Conservation (phyloP, 2,329 filamentous ascomycete species). For the Aspergillus transmontanensis region DNA sequence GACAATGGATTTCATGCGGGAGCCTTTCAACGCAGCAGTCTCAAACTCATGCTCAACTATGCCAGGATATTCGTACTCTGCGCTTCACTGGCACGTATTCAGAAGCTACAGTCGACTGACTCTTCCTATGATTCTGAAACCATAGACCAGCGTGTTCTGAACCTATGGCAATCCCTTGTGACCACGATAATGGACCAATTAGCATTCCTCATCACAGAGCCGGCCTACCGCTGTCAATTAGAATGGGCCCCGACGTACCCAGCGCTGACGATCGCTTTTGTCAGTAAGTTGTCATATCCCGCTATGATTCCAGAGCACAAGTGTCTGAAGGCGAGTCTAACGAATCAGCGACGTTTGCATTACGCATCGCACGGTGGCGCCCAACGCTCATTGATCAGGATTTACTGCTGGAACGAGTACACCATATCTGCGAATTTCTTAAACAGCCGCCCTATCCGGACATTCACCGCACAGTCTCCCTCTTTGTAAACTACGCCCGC, state of each 20-base stretch:
- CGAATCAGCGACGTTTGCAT: slow-evolving; percentile 34
- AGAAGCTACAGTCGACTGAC: slow-evolving; percentile 31
- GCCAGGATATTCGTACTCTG: slow-evolving; percentile 37
- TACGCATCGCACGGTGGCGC: slow-evolving; percentile 38
- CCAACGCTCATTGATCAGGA: slow-evolving; percentile 35
- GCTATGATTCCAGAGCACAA: background rate
- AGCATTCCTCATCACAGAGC: slow-evolving; percentile 34
- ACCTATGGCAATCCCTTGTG: slow-evolving; percentile 36
- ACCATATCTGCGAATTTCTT: slow-evolving; percentile 37
- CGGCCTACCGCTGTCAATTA: slow-evolving; percentile 36
- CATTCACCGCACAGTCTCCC: slow-evolving; percentile 41
- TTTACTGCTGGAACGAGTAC: slow-evolving; percentile 33
- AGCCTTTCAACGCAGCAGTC: slow-evolving; percentile 38
- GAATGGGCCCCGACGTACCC: slow-evolving; percentile 39
- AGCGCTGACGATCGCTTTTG: slow-evolving; percentile 38
- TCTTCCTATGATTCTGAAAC: slow-evolving; percentile 24
- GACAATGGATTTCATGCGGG: slow-evolving; percentile 41
- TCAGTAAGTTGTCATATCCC: slow-evolving; percentile 32
- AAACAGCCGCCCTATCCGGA: slow-evolving; percentile 41
- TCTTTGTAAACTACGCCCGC: slow-evolving; percentile 39
- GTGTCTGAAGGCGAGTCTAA: slow-evolving; percentile 12
- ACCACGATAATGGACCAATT: slow-evolving; percentile 37
- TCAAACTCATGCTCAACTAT: slow-evolving; percentile 38
- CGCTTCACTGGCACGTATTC: slow-evolving; percentile 35
- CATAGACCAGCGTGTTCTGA: slow-evolving; percentile 26